Evolutionary conservation across 768 basidiomycete genomes (phyloP).

Genomic region (Rhizopogon salebrosus): DNA sequence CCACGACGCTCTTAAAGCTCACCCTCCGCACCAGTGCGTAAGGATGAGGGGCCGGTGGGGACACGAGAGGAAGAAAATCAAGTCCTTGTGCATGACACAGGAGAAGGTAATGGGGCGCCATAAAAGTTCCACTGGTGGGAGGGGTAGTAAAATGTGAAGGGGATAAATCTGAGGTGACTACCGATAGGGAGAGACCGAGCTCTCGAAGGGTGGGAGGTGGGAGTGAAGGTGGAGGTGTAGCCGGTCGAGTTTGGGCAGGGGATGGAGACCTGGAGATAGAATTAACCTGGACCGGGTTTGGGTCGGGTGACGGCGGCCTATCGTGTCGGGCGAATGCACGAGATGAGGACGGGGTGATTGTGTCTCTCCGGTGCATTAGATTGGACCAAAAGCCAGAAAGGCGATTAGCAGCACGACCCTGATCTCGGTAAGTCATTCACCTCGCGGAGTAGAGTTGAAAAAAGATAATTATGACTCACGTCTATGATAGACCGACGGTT

Average conservation of each 20-base stretch:
- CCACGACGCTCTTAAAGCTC: conserved; percentile 80
- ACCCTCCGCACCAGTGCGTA: conserved; percentile 81
- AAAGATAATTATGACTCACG: conserved; percentile 31
- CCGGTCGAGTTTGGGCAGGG: conserved; percentile 46
- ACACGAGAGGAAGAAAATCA: conserved; percentile 75
- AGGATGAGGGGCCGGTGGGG: conserved; percentile 70
- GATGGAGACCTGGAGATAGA: conserved; percentile 49
- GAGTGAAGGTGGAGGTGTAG: conserved; percentile 67
- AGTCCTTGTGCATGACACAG: conserved; percentile 84
- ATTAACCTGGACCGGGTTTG: conserved; percentile 27
- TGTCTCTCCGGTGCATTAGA: conserved; percentile 70
- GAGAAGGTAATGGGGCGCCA: conserved; percentile 76
- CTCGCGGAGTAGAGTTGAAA: not conserved
- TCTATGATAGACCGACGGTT: conserved; percentile 55
- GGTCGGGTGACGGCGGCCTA: conserved; percentile 15
- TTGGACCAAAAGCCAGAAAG: conserved; percentile 83
- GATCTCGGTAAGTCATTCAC: conserved; percentile 9
- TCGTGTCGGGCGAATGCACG: conserved; percentile 31
- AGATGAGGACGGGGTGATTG: conserved; percentile 20
- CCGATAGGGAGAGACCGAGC: conserved; percentile 67
- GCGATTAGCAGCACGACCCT: conserved; percentile 64
- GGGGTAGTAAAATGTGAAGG: conserved; percentile 77
- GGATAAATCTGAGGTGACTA: conserved; percentile 61
- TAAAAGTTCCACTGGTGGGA: conserved; percentile 73
- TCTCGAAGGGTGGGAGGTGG: conserved; percentile 70